Percentiles rank a stretch among this genome's conserved stretches.
Evolutionary conservation across 768 basidiomycete genomes (phyloP).

Genomic region (Tricholoma terreum): DNA sequence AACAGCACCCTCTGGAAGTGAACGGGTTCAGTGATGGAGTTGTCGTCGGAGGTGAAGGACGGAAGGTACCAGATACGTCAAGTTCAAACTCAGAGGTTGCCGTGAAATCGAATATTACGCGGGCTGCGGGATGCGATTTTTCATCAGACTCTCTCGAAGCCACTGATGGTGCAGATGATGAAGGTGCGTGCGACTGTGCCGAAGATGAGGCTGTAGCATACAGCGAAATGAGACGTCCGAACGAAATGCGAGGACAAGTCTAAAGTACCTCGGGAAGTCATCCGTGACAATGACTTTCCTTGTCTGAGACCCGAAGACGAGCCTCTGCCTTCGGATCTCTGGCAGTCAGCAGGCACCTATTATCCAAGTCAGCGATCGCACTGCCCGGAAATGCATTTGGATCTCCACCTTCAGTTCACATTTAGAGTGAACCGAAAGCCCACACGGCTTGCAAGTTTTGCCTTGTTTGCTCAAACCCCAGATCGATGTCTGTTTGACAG

Average conservation of each 20-base stretch:
- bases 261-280: conserved; percentile 21
- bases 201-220: conserved; percentile 12
- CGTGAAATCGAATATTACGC: conserved; percentile 71
- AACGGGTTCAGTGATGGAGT: conserved; percentile 1
- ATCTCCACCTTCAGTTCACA: conserved; percentile 75
- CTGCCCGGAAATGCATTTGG: background rate
- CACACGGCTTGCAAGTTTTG: conserved; percentile 77
- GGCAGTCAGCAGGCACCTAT: conserved; percentile 75
- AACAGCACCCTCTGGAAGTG: conserved; percentile 52
- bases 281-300: conserved; percentile 22
- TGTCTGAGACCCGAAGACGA: conserved; percentile 20
- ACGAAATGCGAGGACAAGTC: conserved; percentile 1
- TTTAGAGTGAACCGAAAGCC: conserved; percentile 76
- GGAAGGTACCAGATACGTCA: conserved; percentile 51
- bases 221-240: background rate
- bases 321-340: conserved; percentile 27
- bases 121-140: conserved; percentile 49
- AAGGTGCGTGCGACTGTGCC: conserved; percentile 42
- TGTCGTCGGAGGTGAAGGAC: background rate
- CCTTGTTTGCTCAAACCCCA: conserved; percentile 89
- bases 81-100: conserved; percentile 80
- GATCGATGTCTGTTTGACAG: conserved; percentile 58
- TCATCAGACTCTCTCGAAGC: conserved; percentile 34
- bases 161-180: conserved; percentile 50
- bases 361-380: background rate